These are phyloP conservation scores for Debaryomyces fabryi DNA, from an alignment of 1,139 yeast genomes.

Conservation along the genomic window DNA sequence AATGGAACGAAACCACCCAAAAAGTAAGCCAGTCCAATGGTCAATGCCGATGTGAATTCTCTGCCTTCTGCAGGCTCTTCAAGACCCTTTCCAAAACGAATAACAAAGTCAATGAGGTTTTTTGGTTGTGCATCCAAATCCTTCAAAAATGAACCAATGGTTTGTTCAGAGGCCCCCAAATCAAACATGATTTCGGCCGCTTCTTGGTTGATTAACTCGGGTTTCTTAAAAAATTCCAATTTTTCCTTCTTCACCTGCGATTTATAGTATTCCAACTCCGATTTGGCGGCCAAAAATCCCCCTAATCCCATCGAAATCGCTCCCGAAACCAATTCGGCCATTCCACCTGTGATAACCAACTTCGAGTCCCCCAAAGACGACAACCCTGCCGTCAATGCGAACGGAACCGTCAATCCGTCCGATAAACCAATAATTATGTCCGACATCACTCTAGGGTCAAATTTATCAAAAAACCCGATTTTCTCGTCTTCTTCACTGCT, in stretches of 20 bases:
- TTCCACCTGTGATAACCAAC: slow-evolving; percentile 81
- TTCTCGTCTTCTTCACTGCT: slow-evolving; percentile 26
- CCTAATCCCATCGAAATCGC: slow-evolving; percentile 88
- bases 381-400: slow-evolving; percentile 81
- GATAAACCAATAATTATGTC: slow-evolving; percentile 79
- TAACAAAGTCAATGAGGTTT: slow-evolving; percentile 68
- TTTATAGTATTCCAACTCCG: slow-evolving; percentile 72
- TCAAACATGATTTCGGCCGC: slow-evolving; percentile 73
- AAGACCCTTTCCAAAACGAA: slow-evolving; percentile 71
- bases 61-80: slow-evolving; percentile 84
- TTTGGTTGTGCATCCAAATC: slow-evolving; percentile 74
- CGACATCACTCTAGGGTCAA: slow-evolving; percentile 77
- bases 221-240: slow-evolving; percentile 64
- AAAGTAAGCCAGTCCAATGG: slow-evolving; percentile 75
- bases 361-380: slow-evolving; percentile 75
- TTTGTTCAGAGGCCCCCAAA: slow-evolving; percentile 68
- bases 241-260: slow-evolving; percentile 75
- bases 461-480: slow-evolving; percentile 42
- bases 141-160: slow-evolving; percentile 64
- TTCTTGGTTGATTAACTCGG: slow-evolving; percentile 63
- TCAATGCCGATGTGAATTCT: slow-evolving; percentile 72
- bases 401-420: slow-evolving; percentile 83
- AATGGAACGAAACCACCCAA: slow-evolving; percentile 83
- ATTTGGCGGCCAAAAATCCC: slow-evolving; percentile 77
- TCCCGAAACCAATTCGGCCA: slow-evolving; percentile 82